Base-by-base conservation (phyloP, 768 basidiomycete genomes). In the Boletus rex-veris region DNA sequence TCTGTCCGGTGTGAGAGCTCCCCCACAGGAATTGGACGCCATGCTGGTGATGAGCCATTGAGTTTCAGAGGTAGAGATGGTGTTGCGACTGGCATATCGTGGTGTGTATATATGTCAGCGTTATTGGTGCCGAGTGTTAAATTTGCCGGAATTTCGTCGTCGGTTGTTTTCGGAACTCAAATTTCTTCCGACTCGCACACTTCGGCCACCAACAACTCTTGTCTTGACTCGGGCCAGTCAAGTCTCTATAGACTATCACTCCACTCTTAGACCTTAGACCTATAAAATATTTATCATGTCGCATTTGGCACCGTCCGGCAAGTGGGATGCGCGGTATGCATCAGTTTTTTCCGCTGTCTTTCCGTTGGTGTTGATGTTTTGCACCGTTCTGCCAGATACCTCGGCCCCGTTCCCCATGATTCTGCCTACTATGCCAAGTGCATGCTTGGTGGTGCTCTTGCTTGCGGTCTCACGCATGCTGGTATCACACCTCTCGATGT, bases 401-500 rank as follows among this genome's bases (percentile, higher is more conserved):
- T 79, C 53, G 88, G 88, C 40, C 85, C 89, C 64, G 81, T 90
- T 52, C 85, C 85, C 57, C 89, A 91, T 67, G 88, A 91, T 64
- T 31, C 74, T 54, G 74, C 74, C 44, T 92, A 92, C 80, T 92
- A 92, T 71, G 71, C 84, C 68, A 91, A 92, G 74, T 89, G 86
- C 71, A 85, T 91, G 84, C 81, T 94, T 62, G 91, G 90, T 66
- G 92, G 92, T 82, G 78, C 78, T 48, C 79, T 94, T 59, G 91
- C 92, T 18, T 94, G 92, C 64, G 92, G 92, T 74, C 19, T 90
- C 68, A 94, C 92, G 58, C 92, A 94, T 68, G 90, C 89, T 14
- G 89, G 85, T 63, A 85, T 92, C 71, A 91, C 90, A 12, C 90
- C 90, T 35, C 81, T 92, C 55, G 90, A 92, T 75, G 90, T 92